Evolutionary conservation across 78 protist species (phyloP).

Genomic region (Ministeria vibrans): DNA sequence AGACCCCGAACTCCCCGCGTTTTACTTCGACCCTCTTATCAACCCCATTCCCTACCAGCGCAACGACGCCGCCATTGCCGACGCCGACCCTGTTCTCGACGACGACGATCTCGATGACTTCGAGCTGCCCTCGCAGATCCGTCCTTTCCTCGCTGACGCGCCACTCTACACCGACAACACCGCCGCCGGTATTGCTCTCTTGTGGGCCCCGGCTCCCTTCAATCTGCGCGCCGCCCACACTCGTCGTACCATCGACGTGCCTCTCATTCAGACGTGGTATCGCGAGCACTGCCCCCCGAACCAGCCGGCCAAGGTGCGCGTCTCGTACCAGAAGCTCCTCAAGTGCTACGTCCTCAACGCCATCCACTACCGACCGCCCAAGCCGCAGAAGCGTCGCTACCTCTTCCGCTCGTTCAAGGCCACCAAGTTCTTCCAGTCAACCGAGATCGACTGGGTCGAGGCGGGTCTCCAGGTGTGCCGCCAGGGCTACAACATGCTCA

Average conservation of each 20-base stretch:
- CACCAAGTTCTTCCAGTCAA: constrained; percentile 96
- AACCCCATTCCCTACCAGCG: constrained; percentile 79
- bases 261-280: constrained; percentile 94
- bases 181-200: constrained; percentile 83
- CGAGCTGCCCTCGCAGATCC: constrained; percentile 50
- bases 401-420: constrained; percentile 70
- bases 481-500: constrained; percentile 99
- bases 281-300: constrained; percentile 91
- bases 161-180: constrained; percentile 85
- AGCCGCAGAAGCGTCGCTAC: constrained; percentile 74
- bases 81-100: constrained; percentile 8
- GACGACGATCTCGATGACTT: constrained; percentile 46
- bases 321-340: constrained; percentile 95
- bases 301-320: constrained; percentile 69
- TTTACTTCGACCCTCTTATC: constrained; percentile 87
- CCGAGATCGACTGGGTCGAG: constrained; percentile 99
- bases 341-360: constrained; percentile 91
- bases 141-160: constrained; percentile 47
- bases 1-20: constrained; percentile 92
- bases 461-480: constrained; percentile 99
- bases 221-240: constrained; percentile 82
- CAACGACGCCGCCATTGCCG: not conserved
- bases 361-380: constrained; percentile 58
- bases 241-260: constrained; percentile 90
- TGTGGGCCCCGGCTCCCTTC: constrained; percentile 97